These are phyloP conservation scores for Phytomonas sp. DNA, from an alignment of 208 protist species.

Conservation along the genomic window DNA sequence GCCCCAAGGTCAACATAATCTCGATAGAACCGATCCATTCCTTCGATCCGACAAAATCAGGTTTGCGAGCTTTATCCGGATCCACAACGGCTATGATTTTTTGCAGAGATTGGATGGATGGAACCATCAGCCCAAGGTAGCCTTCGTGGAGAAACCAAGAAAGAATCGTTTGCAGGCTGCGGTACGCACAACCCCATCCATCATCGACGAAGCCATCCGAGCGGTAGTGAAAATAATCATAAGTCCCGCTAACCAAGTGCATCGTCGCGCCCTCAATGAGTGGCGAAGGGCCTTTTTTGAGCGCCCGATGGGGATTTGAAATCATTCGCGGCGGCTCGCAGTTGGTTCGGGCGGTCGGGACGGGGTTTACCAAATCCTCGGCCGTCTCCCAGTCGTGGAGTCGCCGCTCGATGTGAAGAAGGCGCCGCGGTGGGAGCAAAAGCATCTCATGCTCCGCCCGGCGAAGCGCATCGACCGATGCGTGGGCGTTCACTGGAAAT, in stretches of 20 bases:
- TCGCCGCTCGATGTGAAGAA: conserved; percentile 28
- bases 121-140: conserved; percentile 35
- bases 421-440: conserved; percentile 27
- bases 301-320: conserved; percentile 30
- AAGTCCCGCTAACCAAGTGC: conserved; percentile 58
- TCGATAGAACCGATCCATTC: conserved; percentile 95
- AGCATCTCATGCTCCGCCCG: conserved; percentile 40
- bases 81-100: conserved; percentile 69
- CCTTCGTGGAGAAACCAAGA: conserved; percentile 76
- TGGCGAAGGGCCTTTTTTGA: conserved; percentile 14
- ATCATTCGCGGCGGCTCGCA: conserved; percentile 31
- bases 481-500: conserved; percentile 65
- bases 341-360: neutral
- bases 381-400: conserved; percentile 24
- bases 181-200: conserved; percentile 95
- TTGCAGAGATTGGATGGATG: conserved; percentile 75
- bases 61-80: conserved; percentile 66
- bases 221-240: conserved; percentile 95
- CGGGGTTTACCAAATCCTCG: conserved; percentile 5
- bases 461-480: conserved; percentile 20
- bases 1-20: conserved; percentile 83
- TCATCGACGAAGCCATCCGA: conserved; percentile 90
- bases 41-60: conserved; percentile 82
- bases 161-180: conserved; percentile 83
- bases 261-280: conserved; percentile 30